These are phyloP conservation scores for Fraxinus albicans DNA, from an alignment of 305 asterid species.

Conservation along the genomic window DNA sequence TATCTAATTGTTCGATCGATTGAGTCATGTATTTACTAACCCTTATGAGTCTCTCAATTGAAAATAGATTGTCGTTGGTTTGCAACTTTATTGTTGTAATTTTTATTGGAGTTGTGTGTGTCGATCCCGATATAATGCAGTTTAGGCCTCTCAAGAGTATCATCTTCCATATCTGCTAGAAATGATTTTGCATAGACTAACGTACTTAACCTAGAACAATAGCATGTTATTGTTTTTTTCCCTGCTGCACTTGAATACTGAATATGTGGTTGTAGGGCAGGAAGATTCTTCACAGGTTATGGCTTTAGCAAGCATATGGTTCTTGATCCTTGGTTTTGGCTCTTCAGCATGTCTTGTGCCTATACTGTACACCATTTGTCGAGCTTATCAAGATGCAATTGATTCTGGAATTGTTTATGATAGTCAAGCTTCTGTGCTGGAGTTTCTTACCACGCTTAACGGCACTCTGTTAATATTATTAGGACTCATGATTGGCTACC, in stretches of 20 bases:
- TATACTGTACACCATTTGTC: slow-evolving; percentile 54
- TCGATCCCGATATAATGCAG: not conserved
- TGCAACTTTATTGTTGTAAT: not conserved
- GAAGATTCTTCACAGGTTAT: slow-evolving; percentile 90
- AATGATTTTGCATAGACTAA: not conserved
- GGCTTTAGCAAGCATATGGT: slow-evolving; percentile 90
- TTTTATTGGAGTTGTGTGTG: not conserved
- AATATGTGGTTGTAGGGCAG: slow-evolving; percentile 94
- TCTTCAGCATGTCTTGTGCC: slow-evolving; percentile 76
- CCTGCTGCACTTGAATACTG: slow-evolving; percentile 53
- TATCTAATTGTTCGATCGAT: not conserved
- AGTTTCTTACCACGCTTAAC: slow-evolving; percentile 61
- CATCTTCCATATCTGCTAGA: slow-evolving; percentile 7
- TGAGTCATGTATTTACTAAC: slow-evolving; percentile 4
- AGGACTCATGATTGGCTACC: slow-evolving; percentile 78
- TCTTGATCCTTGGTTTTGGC: slow-evolving; percentile 84
- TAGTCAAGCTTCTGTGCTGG: slow-evolving; percentile 56
- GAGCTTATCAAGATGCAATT: slow-evolving; percentile 68
- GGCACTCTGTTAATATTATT: slow-evolving; percentile 66
- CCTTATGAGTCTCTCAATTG: not conserved
- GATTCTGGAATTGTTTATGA: slow-evolving; percentile 45
- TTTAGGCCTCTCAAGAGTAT: not conserved
- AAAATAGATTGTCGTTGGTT: slow-evolving; percentile 3
- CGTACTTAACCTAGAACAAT: slow-evolving; percentile 1
- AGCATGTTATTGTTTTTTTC: slow-evolving; percentile 11